phyloP scores from a whole-genome alignment of 2,329 filamentous ascomycete species.

The Trichoderma sp. region DNA sequence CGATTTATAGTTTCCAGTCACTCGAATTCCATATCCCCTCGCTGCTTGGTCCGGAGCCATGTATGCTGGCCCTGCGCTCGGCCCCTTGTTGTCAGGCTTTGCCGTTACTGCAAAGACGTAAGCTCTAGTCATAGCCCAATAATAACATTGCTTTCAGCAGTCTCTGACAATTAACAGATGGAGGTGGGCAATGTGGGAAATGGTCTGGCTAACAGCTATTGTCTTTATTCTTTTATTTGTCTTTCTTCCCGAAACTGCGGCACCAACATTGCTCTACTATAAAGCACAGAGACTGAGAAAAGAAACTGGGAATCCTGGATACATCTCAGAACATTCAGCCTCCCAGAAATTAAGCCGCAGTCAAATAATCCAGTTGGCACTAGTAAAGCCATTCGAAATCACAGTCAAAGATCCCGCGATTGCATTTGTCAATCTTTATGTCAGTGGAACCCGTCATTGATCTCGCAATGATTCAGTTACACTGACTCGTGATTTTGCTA shows the following conservation, averaged over 20 bases:
- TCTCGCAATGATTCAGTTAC: neutral
- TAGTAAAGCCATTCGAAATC: neutral
- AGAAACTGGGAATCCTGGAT: neutral
- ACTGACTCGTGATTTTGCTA: neutral
- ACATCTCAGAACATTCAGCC: neutral
- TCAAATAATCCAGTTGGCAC: neutral
- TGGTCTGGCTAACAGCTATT: slow-evolving; percentile 58
- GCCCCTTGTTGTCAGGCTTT: slow-evolving; percentile 59
- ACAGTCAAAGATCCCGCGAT: neutral
- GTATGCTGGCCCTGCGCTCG: slow-evolving; percentile 42
- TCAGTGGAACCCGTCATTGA: neutral
- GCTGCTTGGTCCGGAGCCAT: neutral
- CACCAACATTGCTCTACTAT: neutral
- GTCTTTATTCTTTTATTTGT: slow-evolving; percentile 50
- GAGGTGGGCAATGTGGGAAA: slow-evolving; percentile 62
- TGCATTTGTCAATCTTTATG: neutral
- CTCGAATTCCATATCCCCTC: neutral
- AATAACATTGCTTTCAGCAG: neutral
- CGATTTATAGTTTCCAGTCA: neutral
- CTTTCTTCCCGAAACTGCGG: neutral
- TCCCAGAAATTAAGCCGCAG: neutral
- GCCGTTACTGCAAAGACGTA: slow-evolving; percentile 38
- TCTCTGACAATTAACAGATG: slow-evolving; percentile 45
- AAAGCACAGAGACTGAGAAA: neutral
- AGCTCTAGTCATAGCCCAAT: neutral